phyloP scores from a whole-genome alignment of 257 asterid genomes.

The Nicotiana benthamiana region DNA sequence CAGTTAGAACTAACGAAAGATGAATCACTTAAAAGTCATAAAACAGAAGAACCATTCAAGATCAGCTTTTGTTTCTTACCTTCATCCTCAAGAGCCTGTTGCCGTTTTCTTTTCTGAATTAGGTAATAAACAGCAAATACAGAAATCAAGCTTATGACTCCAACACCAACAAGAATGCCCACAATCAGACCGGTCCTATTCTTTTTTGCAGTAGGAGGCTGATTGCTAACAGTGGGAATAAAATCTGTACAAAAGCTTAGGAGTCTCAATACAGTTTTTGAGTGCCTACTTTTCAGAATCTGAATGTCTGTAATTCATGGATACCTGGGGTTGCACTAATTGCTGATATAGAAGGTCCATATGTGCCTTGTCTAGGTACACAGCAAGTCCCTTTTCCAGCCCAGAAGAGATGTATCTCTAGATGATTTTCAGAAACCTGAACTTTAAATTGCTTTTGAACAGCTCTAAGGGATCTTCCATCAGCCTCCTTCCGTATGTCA shows the following conservation, averaged over 20 bases:
- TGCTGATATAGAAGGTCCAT: slow-evolving; percentile 74
- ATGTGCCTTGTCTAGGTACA: slow-evolving; percentile 54
- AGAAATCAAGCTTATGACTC: slow-evolving; percentile 27
- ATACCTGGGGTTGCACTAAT: slow-evolving; percentile 70
- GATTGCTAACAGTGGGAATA: slow-evolving; percentile 41
- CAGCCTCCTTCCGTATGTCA: slow-evolving; percentile 57
- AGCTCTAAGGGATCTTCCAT: slow-evolving; percentile 38
- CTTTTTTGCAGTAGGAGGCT: slow-evolving; percentile 31
- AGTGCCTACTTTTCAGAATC: not conserved
- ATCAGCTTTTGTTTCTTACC: slow-evolving; percentile 25
- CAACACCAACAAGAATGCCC: slow-evolving; percentile 48
- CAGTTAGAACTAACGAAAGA: not conserved
- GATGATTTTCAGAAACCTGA: slow-evolving; percentile 50
- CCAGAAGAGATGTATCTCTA: slow-evolving; percentile 84
- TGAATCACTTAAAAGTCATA: not conserved
- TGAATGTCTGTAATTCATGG: not conserved
- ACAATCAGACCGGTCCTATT: slow-evolving; percentile 47
- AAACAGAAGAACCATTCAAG: not conserved
- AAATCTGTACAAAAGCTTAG: slow-evolving; percentile 38
- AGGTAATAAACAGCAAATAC: slow-evolving; percentile 25
- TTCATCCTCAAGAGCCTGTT: slow-evolving; percentile 35
- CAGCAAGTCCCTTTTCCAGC: slow-evolving; percentile 91
- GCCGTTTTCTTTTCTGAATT: slow-evolving; percentile 36
- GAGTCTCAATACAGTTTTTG: not conserved
- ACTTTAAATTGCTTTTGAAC: slow-evolving; percentile 32